Evolutionary conservation across 208 protist genomes (phyloP).

Genomic region (Crithidia sp.): DNA sequence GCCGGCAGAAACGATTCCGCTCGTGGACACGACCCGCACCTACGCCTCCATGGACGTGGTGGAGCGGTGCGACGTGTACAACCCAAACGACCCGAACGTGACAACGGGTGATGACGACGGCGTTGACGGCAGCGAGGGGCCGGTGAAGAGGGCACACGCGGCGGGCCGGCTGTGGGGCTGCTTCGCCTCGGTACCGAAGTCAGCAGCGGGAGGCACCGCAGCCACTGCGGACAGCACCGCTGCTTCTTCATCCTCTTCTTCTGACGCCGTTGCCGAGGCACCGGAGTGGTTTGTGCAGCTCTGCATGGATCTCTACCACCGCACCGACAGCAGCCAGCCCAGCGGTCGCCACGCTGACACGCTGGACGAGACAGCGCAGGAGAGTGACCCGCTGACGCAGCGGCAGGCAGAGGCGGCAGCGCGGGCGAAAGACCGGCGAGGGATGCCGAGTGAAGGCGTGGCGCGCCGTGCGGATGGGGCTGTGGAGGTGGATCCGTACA

Average conservation of each 20-base stretch:
- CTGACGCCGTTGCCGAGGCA: slow-evolving; percentile 28
- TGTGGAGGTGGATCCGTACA: slow-evolving; percentile 56
- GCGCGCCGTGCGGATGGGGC: slow-evolving; percentile 13
- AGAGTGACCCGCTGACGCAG: slow-evolving; percentile 40
- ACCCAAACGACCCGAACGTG: slow-evolving; percentile 60
- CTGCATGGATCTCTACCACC: slow-evolving; percentile 83
- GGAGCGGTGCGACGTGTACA: slow-evolving; percentile 60
- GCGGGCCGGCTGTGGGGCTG: slow-evolving; percentile 52
- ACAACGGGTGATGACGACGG: not conserved
- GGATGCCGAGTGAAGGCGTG: not conserved
- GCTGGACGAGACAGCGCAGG: slow-evolving; percentile 38
- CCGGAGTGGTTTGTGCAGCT: slow-evolving; percentile 82
- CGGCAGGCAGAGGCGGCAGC: slow-evolving; percentile 1
- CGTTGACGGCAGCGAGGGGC: slow-evolving; percentile 6
- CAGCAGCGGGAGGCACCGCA: slow-evolving; percentile 18
- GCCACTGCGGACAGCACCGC: not conserved
- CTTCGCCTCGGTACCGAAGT: slow-evolving; percentile 33
- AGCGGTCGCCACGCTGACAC: slow-evolving; percentile 16
- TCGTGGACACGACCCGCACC: slow-evolving; percentile 74
- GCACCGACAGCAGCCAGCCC: slow-evolving; percentile 45
- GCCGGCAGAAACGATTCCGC: slow-evolving; percentile 59
- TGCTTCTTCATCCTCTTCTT: not conserved
- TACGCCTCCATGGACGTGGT: slow-evolving; percentile 89
- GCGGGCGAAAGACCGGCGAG: slow-evolving; percentile 2
- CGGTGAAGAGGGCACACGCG: slow-evolving; percentile 44